Evolutionary conservation across 2,329 filamentous ascomycete genomes (phyloP).

Genomic region (Pseudocercospora cruenta): DNA sequence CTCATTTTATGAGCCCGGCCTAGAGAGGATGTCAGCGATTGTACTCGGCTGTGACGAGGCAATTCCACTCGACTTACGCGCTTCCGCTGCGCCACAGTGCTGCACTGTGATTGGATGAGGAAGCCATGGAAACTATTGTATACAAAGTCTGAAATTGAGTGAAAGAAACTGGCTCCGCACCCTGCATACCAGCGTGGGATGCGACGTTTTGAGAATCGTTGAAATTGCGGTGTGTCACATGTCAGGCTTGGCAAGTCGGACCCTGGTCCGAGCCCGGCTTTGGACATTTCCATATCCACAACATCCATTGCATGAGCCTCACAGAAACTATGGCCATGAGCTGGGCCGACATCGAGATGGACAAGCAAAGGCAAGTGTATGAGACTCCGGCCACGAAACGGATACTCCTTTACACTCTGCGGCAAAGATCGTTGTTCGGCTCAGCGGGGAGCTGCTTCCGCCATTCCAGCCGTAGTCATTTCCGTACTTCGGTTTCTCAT

Average conservation of each 20-base stretch:
- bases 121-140: neutral
- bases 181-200: neutral
- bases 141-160: neutral
- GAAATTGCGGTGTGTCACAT: neutral
- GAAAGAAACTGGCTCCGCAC: neutral
- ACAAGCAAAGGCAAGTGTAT: neutral
- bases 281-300: neutral
- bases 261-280: neutral
- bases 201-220: too few relatives aligned
- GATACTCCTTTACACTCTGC: neutral
- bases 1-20: constrained; percentile 14
- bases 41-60: too few relatives aligned
- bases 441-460: neutral
- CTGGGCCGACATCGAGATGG: neutral
- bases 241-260: neutral
- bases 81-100: constrained; percentile 7
- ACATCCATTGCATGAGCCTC: neutral
- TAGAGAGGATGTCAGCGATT: neutral
- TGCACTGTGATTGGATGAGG: neutral
- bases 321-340: neutral
- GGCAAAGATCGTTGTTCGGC: neutral
- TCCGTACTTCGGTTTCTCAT: neutral
- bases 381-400: neutral
- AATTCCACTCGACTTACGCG: too few relatives aligned
- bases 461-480: neutral